Evolutionary conservation across 2,329 filamentous ascomycete genomes (phyloP).

Genomic region (Sarocladiaceae sp.): DNA sequence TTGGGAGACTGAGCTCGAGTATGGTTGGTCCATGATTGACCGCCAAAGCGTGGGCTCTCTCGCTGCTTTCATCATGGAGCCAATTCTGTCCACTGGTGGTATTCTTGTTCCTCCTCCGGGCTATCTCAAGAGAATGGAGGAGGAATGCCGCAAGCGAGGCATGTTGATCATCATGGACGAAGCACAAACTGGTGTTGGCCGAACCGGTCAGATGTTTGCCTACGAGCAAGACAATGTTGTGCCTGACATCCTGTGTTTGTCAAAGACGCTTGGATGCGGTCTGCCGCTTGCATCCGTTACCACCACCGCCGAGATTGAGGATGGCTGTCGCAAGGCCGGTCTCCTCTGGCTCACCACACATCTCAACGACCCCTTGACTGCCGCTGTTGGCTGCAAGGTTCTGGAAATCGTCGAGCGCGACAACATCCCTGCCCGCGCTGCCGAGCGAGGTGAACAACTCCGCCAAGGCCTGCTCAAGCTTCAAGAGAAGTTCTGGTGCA

Average conservation of each 20-base stretch:
- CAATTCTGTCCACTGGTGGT: conserved; percentile 54
- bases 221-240: conserved; percentile 50
- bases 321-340: conserved; percentile 39
- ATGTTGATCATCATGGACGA: conserved; percentile 62
- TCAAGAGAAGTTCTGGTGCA: conserved; percentile 51
- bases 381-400: conserved; percentile 57
- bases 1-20: conserved; percentile 58
- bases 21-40: conserved; percentile 58
- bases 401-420: conserved; percentile 58
- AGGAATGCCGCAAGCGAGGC: conserved; percentile 48
- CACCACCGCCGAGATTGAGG: conserved; percentile 49
- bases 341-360: conserved; percentile 60
- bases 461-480: conserved; percentile 41
- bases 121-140: conserved; percentile 52
- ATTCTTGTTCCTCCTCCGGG: conserved; percentile 56
- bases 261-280: conserved; percentile 58
- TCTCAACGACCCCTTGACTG: conserved; percentile 57
- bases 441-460: conserved; percentile 39
- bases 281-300: conserved; percentile 55
- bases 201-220: conserved; percentile 55
- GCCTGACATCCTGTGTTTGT: conserved; percentile 56
- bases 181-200: conserved; percentile 55
- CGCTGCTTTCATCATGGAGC: conserved; percentile 61
- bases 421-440: conserved; percentile 41
- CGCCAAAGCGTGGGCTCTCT: conserved; percentile 55